phyloP scores from a whole-genome alignment of 108 stramenopile genomes.

The Schizochytrium sp. region DNA sequence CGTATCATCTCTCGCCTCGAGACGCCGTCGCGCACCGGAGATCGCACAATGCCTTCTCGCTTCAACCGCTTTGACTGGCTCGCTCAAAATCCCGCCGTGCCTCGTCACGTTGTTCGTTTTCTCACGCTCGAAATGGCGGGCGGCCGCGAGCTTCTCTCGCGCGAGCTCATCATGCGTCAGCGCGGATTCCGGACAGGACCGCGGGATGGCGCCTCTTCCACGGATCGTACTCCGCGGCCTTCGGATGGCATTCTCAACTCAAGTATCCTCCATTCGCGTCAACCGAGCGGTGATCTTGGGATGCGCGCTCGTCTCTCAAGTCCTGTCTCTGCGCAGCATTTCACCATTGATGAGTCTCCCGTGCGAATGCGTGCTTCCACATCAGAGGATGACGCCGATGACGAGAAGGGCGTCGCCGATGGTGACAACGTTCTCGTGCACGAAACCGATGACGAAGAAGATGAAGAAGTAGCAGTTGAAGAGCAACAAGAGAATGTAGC shows the following conservation, averaged over 20 bases:
- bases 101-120: neutral
- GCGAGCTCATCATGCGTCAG: neutral
- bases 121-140: neutral
- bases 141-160: neutral
- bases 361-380: too few species aligned
- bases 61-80: neutral
- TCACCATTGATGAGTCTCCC: too few species aligned
- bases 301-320: too few species aligned
- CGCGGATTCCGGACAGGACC: neutral
- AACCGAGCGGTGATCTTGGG: too few species aligned
- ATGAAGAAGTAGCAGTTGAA: too few species aligned
- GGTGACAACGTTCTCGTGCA: too few species aligned
- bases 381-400: too few species aligned
- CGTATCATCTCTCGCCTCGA: neutral
- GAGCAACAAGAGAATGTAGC: too few species aligned
- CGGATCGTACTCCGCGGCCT: neutral
- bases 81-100: neutral
- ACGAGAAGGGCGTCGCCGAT: too few species aligned
- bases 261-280: neutral
- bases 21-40: neutral
- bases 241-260: neutral
- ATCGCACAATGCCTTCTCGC: neutral
- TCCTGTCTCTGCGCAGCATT: too few species aligned
- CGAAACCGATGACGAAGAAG: too few species aligned
- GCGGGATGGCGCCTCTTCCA: neutral